These are phyloP conservation scores for Fonsecaea multimorphosa DNA, from an alignment of 2,329 filamentous ascomycete species.

Conservation along the genomic window DNA sequence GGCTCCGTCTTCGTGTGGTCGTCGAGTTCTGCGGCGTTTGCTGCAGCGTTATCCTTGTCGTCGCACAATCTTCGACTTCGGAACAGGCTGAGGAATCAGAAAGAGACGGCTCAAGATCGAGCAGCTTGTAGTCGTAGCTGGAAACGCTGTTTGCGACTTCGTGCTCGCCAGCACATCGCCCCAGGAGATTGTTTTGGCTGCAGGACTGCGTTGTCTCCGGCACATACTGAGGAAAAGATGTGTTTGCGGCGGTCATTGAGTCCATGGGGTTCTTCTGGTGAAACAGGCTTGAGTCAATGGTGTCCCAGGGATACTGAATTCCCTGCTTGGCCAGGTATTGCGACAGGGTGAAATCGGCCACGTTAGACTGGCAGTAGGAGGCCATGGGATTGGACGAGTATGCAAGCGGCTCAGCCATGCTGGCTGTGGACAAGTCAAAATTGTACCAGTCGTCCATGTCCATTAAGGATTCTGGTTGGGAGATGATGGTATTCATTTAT, in stretches of 20 bases:
- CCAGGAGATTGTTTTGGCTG: neutral
- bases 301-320: neutral
- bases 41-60: neutral
- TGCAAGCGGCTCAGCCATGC: neutral
- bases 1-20: neutral
- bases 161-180: neutral
- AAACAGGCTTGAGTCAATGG: neutral
- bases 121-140: neutral
- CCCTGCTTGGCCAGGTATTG: neutral
- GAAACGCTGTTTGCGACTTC: neutral
- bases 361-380: neutral
- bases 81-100: neutral
- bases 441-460: conserved; percentile 6
- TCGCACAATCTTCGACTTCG: neutral
- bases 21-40: neutral
- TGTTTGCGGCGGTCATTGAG: neutral
- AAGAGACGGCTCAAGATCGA: neutral
- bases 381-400: neutral
- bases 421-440: neutral
- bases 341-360: neutral
- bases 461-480: neutral
- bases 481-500: neutral
- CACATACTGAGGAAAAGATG: neutral
- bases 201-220: neutral
- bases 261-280: neutral